These are phyloP conservation scores for Penicillium odoratum DNA, from an alignment of 495 filamentous ascomycete species.

Conservation along the genomic window DNA sequence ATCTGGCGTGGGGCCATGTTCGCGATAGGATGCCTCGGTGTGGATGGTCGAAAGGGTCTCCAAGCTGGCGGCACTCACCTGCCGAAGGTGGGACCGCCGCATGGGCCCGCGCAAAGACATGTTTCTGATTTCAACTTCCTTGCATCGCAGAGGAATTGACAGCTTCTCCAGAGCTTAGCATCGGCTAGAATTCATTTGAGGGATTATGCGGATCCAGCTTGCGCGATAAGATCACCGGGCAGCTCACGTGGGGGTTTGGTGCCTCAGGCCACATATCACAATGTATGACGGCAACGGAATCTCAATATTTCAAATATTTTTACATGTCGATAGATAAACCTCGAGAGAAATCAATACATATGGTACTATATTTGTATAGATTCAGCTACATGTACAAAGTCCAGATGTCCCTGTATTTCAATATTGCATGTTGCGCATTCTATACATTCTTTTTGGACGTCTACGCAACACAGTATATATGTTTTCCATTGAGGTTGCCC, in stretches of 20 bases:
- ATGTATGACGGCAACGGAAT: not conserved
- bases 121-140: conserved; percentile 14
- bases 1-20: conserved; percentile 32
- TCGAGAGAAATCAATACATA: too few relatives aligned
- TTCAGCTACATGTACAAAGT: too few relatives aligned
- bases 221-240: conserved; percentile 10
- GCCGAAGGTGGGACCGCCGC: conserved; percentile 47
- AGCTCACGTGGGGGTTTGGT: conserved; percentile 9
- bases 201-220: conserved; percentile 3
- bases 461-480: too few relatives aligned
- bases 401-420: too few relatives aligned
- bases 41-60: conserved; percentile 39
- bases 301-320: too few relatives aligned
- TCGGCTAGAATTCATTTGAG: conserved; percentile 2
- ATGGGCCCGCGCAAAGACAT: conserved; percentile 48
- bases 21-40: conserved; percentile 35
- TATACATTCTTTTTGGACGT: too few relatives aligned
- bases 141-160: conserved; percentile 16
- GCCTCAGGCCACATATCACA: conserved; percentile 1
- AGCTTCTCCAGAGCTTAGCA: not conserved
- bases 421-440: too few relatives aligned
- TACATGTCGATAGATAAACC: too few relatives aligned
- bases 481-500: too few relatives aligned
- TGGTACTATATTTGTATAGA: too few relatives aligned
- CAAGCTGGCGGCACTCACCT: conserved; percentile 50